A percentile compares a stretch with the other conserved stretches of the same genome.
Evolutionary conservation across 768 basidiomycete species (phyloP).

Genomic region (Suillus alpinus): DNA sequence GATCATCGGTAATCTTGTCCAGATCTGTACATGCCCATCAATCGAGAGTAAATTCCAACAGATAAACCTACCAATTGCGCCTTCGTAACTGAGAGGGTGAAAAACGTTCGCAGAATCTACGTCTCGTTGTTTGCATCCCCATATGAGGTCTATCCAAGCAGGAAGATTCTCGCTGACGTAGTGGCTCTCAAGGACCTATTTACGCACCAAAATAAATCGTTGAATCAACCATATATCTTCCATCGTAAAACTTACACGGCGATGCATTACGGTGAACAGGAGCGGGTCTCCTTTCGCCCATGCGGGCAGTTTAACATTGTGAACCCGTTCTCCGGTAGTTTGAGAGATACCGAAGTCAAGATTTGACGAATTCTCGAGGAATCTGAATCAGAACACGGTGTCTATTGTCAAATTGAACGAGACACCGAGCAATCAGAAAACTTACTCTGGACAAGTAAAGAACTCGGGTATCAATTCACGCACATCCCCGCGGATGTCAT

Average conservation of each 20-base stretch:
- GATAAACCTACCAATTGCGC: conserved; percentile 61
- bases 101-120: conserved; percentile 76
- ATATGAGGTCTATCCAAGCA: conserved; percentile 92
- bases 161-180: conserved; percentile 82
- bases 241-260: conserved; percentile 47
- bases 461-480: conserved; percentile 92
- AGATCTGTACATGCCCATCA: conserved; percentile 50
- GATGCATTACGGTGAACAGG: conserved; percentile 76
- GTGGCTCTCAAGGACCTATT: conserved; percentile 82
- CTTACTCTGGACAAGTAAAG: conserved; percentile 78
- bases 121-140: conserved; percentile 86
- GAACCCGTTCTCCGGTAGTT: conserved; percentile 72
- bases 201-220: not conserved
- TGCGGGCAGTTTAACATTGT: conserved; percentile 84
- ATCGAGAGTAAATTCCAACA: not conserved
- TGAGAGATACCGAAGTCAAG: conserved; percentile 79
- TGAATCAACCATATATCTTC: not conserved
- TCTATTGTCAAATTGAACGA: conserved; percentile 1
- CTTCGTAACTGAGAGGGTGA: conserved; percentile 92
- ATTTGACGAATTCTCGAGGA: conserved; percentile 76
- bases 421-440: not conserved
- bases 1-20: conserved; percentile 79
- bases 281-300: conserved; percentile 88
- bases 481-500: conserved; percentile 88
- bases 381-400: conserved; percentile 60